phyloP scores from a whole-genome alignment of 257 asterid species.

The Scutellaria minor region DNA sequence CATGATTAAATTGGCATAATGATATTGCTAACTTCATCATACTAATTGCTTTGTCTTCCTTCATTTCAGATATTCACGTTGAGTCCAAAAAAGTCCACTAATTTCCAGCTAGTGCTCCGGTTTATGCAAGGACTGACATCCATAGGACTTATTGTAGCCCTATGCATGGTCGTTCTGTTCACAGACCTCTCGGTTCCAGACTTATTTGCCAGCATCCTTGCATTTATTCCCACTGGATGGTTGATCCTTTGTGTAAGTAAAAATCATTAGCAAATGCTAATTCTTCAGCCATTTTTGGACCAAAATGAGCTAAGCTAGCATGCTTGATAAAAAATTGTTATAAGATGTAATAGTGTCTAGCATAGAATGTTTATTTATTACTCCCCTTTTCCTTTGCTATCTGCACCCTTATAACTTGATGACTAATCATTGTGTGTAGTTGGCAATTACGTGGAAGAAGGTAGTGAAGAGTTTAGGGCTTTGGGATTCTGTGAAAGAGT shows the following conservation, averaged over 20 bases:
- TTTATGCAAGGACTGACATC: conserved; percentile 89
- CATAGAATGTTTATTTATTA: not conserved
- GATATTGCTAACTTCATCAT: not conserved
- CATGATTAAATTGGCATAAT: not conserved
- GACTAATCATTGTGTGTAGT: conserved; percentile 44
- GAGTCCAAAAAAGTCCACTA: conserved; percentile 83
- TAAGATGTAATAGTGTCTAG: not conserved
- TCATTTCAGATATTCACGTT: conserved; percentile 73
- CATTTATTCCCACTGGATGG: conserved; percentile 99
- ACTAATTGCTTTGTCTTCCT: conserved; percentile 26
- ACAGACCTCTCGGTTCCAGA: conserved; percentile 73
- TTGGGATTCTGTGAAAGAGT: conserved; percentile 97
- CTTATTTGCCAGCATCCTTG: conserved; percentile 92
- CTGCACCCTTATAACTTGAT: not conserved
- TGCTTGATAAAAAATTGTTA: too few relatives aligned
- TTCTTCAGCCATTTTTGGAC: conserved; percentile 10
- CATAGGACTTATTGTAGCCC: conserved; percentile 82
- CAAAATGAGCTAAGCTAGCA: not conserved
- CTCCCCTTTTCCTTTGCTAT: not conserved
- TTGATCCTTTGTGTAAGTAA: conserved; percentile 77
- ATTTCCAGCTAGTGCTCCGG: conserved; percentile 89
- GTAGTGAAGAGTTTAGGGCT: conserved; percentile 83
- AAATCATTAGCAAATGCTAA: conserved; percentile 16
- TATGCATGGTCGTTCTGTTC: conserved; percentile 70
- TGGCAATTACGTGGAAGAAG: conserved; percentile 87